A percentile compares a stretch with the other conserved stretches of the same genome.
phyloP scores from a whole-genome alignment of 441 rosid species.

The Adansonia madagascariensis region DNA sequence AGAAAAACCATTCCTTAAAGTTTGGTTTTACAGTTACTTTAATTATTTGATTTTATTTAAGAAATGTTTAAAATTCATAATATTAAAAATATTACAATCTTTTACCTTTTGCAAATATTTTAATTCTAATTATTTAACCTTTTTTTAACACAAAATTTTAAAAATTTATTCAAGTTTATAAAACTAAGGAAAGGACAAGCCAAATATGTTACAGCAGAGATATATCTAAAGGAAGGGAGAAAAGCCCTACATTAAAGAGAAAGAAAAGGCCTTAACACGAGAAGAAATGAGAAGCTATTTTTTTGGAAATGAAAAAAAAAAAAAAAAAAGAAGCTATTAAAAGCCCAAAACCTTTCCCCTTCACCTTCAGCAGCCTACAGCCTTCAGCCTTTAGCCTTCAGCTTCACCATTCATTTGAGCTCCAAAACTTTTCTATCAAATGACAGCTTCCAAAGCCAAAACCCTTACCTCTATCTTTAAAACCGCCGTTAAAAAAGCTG shows the following conservation, averaged over 20 bases:
- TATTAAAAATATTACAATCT: not conserved
- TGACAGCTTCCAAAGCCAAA: conserved; percentile 34
- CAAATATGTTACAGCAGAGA: not conserved
- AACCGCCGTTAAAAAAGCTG: conserved; percentile 6
- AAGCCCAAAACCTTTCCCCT: not conserved
- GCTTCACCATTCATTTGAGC: not conserved
- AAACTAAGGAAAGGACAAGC: too few species aligned
- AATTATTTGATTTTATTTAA: not conserved
- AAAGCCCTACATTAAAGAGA: not conserved
- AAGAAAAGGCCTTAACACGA: not conserved
- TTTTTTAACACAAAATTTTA: too few species aligned
- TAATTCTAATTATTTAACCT: too few species aligned
- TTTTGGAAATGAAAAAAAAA: too few species aligned
- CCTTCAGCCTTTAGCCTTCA: not conserved
- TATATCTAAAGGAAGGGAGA: too few species aligned
- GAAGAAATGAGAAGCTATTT: not conserved
- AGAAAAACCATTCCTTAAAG: not conserved
- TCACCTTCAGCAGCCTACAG: not conserved
- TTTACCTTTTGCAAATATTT: too few species aligned
- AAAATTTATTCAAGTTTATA: too few species aligned
- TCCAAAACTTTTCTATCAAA: conserved; percentile 19
- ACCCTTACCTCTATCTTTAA: conserved; percentile 30
- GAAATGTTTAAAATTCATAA: not conserved
- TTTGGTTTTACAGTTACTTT: not conserved
- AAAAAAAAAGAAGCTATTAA: not conserved